Base-by-base conservation (phyloP, 768 basidiomycete species). In the Boletellus sp. region DNA sequence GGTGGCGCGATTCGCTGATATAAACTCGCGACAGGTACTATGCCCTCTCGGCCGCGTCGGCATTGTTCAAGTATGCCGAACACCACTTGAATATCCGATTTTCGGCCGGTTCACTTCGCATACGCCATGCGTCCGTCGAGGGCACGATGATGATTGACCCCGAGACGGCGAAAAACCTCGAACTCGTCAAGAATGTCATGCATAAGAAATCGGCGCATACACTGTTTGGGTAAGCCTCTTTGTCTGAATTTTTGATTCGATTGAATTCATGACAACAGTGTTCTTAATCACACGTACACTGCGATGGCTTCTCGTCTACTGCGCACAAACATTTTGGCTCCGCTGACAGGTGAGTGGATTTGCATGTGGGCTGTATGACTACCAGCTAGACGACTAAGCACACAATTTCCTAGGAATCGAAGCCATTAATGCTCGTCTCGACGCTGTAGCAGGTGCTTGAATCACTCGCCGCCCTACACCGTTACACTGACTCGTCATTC, bases 81-180 rank as follows among this genome's bases (percentile, higher is more conserved):
- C 68, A 69, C 2, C 78, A 79, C 43, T 68, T 87, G 45, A 87
- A 89, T 55, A 80, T 78, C 0, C 78, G 82, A 13, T 97, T 89
- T 63, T 77, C 88, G 1, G 66, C 77, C 0, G 74, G 71, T 4
- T 90, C 90, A 9, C 72, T 93, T 20, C 78, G 83, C 31, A 90
- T 93, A 47, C 76, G 81, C 19, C 94, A 87, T 60, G 73, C 80
- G 1, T 81, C 88, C 2, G 83, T 89, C 0, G 90, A 94, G 63
- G 94, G 94, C 0, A 94, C 91, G 0, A 90, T 97, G 87, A 79
- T 96, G 78, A 87, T 99, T 55, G 96, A 98, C 62, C 78, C 84
- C 0, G 94, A 94, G 53, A 93, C 89, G 0, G 90, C 84, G 3
- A 79, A 80, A 36, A 94, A 95, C 64, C 77, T 99, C 6, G 96